These are phyloP conservation scores for Chaetomium sp. DNA, from an alignment of 2,329 filamentous ascomycete genomes.

Conservation along the genomic window DNA sequence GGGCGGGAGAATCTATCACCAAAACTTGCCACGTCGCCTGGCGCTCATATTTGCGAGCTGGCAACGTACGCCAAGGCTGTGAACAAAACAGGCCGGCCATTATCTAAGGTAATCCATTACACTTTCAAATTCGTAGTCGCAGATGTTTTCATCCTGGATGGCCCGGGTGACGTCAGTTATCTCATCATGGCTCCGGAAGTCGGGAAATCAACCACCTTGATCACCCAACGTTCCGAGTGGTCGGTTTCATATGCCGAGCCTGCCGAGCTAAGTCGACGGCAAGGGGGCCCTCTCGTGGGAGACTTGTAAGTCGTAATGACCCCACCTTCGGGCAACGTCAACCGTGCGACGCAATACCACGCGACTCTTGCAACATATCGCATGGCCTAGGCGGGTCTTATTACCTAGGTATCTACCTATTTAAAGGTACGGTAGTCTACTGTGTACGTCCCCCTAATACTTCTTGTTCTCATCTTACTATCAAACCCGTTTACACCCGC, in stretches of 20 bases:
- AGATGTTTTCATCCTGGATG: no score
- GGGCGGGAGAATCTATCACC: background rate
- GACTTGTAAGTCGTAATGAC: background rate
- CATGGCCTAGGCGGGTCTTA: background rate
- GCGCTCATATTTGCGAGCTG: background rate
- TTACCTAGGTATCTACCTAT: no score
- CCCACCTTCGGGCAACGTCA: constrained; percentile 14
- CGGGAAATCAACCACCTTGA: background rate
- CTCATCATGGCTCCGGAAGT: background rate
- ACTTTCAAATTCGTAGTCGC: background rate
- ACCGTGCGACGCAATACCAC: constrained; percentile 24
- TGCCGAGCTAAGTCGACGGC: constrained; percentile 1
- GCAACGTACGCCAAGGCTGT: background rate
- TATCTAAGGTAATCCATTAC: no score
- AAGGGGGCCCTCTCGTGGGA: no score
- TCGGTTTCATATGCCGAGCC: constrained; percentile 6
- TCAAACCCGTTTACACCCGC: background rate
- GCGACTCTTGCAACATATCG: constrained; percentile 32
- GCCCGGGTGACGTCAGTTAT: no score
- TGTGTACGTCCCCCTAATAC: no score
- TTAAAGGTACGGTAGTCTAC: no score
- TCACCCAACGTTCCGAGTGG: background rate
- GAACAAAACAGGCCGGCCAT: background rate
- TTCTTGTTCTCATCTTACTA: background rate
- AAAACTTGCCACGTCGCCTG: background rate